A percentile compares a stretch with the other conserved stretches of the same genome.
Evolutionary conservation across 148 eudicot species (phyloP).

Genomic region (Salicornia ramosissima): DNA sequence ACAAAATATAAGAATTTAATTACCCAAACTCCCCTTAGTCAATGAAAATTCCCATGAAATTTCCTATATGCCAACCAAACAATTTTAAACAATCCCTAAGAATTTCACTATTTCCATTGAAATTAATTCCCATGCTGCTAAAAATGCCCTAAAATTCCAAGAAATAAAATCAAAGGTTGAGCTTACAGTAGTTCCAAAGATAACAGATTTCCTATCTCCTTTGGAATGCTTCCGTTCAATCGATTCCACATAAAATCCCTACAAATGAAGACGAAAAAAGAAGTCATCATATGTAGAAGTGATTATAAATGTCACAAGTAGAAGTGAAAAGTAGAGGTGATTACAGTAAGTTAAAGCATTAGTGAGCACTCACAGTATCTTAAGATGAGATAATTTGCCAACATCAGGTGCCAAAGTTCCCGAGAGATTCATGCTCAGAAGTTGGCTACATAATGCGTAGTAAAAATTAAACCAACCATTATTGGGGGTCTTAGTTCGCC

Average conservation of each 20-base stretch:
- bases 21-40: no score
- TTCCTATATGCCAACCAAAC: no score
- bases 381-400: conserved; percentile 53
- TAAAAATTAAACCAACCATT: no score
- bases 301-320: no score
- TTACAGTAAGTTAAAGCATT: not conserved
- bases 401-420: conserved; percentile 73
- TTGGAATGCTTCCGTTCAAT: conserved; percentile 63
- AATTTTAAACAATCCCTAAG: no score
- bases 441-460: conserved; percentile 59
- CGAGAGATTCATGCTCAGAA: conserved; percentile 64
- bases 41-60: no score
- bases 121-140: no score
- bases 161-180: conserved; percentile 4
- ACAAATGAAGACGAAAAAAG: conserved; percentile 10
- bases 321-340: no score
- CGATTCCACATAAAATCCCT: conserved; percentile 92
- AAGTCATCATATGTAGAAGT: conserved; percentile 11
- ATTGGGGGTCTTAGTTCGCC: no score
- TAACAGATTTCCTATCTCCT: conserved; percentile 75
- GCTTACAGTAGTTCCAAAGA: conserved; percentile 69
- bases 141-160: no score
- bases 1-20: no score
- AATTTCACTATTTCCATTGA: no score
- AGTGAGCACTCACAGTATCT: conserved; percentile 54